A percentile compares a stretch with the other conserved stretches of the same genome.
Conservation (phyloP, 192 early-diverging fungal genomes). For the Linnemannia schmuckeri region DNA sequence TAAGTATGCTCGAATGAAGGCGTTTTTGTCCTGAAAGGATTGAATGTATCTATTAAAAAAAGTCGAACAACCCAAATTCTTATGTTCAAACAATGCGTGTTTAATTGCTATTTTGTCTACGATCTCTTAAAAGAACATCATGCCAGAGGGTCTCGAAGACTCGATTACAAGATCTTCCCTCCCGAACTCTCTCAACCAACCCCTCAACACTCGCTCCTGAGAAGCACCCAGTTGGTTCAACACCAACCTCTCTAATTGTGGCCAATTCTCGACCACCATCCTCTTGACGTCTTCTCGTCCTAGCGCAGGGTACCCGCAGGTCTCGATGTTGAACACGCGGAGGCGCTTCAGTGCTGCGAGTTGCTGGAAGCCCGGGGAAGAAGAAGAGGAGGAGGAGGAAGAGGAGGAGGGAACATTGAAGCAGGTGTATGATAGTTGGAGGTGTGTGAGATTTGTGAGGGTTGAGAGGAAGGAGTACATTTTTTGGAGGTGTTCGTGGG, state of each 20-base stretch:
- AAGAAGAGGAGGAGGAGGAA: not conserved
- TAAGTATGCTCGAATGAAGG: not conserved
- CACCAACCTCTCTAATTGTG: constrained; percentile 17
- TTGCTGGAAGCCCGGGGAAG: constrained; percentile 5
- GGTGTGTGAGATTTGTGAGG: constrained; percentile 18
- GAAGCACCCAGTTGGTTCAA: constrained; percentile 19
- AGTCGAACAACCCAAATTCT: not conserved
- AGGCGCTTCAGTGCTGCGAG: constrained; percentile 12
- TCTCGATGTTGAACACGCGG: constrained; percentile 27
- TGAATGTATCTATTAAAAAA: not conserved
- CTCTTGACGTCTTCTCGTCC: constrained; percentile 14
- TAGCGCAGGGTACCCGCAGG: constrained; percentile 20
- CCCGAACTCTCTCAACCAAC: constrained; percentile 19
- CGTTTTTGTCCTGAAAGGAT: no score
- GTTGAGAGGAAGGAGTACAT: constrained; percentile 28
- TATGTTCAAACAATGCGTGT: no score
- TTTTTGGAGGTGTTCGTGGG: not conserved
- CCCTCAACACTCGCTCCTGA: constrained; percentile 9
- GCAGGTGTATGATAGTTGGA: constrained; percentile 40
- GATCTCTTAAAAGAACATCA: not conserved
- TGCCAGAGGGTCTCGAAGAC: not conserved
- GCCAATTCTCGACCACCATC: constrained; percentile 41
- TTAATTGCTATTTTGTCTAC: no score
- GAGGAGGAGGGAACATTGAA: not conserved
- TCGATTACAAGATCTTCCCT: constrained; percentile 21